phyloP scores from a whole-genome alignment of 1,284 basidiomycete species.

The Ustilago vetiveriae region DNA sequence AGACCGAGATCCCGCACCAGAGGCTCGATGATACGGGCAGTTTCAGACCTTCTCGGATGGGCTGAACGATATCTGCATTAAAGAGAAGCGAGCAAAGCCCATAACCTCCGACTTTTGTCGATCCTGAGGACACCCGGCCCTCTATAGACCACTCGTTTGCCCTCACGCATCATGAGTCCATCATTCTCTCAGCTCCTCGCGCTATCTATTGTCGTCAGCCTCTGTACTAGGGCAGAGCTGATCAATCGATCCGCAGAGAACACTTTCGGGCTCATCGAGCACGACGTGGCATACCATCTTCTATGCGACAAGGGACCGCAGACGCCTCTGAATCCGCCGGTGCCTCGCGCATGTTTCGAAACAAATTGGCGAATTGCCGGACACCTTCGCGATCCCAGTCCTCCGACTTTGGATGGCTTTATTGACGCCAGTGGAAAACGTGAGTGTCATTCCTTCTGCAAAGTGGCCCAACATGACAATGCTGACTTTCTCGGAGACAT shows the following conservation, averaged over 20 bases:
- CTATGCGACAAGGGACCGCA: not conserved
- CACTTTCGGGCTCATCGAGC: not conserved
- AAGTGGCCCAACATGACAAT: not conserved
- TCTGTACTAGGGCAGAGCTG: not conserved
- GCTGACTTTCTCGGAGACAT: not conserved
- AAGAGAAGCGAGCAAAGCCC: no score
- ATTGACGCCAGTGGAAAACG: constrained; percentile 10
- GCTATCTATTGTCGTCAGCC: not conserved
- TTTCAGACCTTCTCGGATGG: no score
- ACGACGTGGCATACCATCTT: constrained; percentile 5
- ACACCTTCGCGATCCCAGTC: not conserved
- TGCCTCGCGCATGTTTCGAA: constrained; percentile 9
- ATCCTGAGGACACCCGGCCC: no score
- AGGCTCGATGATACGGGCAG: no score
- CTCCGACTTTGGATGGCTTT: not conserved
- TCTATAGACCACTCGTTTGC: no score
- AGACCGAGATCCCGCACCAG: no score
- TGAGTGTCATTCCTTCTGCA: not conserved
- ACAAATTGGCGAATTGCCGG: not conserved
- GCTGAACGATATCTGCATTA: no score
- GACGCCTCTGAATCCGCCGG: not conserved
- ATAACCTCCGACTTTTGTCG: no score
- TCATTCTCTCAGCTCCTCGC: not conserved
- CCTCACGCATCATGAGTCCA: not conserved
- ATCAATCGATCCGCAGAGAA: not conserved